phyloP scores from a whole-genome alignment of 2,329 filamentous ascomycete genomes.

The Fonsecaea erecta region DNA sequence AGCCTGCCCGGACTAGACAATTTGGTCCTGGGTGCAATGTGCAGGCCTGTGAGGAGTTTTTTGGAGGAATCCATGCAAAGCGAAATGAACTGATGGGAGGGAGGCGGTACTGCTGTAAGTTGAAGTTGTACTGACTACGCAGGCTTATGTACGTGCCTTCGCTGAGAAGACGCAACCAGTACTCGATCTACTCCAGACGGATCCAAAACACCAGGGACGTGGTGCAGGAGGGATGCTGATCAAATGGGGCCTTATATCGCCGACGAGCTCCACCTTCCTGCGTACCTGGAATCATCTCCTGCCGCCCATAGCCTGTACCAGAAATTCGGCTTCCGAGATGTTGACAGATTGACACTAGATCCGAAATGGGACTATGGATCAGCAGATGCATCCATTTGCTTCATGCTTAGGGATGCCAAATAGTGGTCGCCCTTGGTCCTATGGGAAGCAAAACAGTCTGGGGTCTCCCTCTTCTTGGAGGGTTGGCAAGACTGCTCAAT shows the following conservation, averaged over 20 bases:
- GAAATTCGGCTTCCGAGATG: constrained; percentile 51
- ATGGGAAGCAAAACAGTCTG: not conserved
- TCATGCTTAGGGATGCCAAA: constrained; percentile 22
- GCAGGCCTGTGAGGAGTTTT: constrained; percentile 53
- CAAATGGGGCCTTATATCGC: constrained; percentile 46
- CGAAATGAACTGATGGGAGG: constrained; percentile 50
- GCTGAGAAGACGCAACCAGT: constrained; percentile 48
- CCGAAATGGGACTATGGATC: constrained; percentile 20
- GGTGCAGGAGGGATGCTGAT: constrained; percentile 51
- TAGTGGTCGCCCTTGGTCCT: not conserved
- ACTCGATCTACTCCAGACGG: constrained; percentile 49
- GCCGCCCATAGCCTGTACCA: constrained; percentile 51
- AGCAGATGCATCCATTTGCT: constrained; percentile 19
- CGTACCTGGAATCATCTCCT: constrained; percentile 56
- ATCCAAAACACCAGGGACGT: constrained; percentile 45
- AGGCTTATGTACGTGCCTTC: not conserved
- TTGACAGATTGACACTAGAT: constrained; percentile 18
- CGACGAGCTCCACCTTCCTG: constrained; percentile 46
- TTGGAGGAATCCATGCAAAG: constrained; percentile 51
- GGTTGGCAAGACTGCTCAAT: not conserved
- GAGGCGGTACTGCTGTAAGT: constrained; percentile 50
- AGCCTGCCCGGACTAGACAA: constrained; percentile 32
- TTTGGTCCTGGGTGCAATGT: constrained; percentile 50
- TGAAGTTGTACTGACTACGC: not conserved
- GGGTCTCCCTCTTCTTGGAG: not conserved